Conservation (phyloP, 768 basidiomycete genomes). For the Psilocybe cyanescens region DNA sequence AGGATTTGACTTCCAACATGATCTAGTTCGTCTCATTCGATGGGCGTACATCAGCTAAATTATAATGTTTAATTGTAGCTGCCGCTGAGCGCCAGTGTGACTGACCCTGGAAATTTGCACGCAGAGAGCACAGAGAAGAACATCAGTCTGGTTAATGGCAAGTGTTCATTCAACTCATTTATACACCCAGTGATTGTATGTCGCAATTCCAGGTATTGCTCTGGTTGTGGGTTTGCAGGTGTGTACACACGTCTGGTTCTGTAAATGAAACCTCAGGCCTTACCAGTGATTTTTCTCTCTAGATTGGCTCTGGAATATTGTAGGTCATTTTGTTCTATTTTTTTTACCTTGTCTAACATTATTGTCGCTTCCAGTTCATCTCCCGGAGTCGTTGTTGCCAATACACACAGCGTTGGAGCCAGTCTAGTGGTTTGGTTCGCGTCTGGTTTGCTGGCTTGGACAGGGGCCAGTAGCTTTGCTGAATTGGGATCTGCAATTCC, state of each 20-base stretch:
- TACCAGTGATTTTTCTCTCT: conserved; percentile 1
- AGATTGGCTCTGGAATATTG: conserved; percentile 97
- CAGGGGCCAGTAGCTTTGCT: conserved; percentile 92
- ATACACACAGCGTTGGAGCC: conserved; percentile 88
- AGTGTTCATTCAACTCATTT: conserved; percentile 21
- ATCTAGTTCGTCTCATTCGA: conserved; percentile 41
- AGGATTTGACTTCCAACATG: conserved; percentile 79
- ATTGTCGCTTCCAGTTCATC: conserved; percentile 62
- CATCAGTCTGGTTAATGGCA: conserved; percentile 79
- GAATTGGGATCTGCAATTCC: conserved; percentile 92
- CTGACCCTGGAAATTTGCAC: conserved; percentile 61
- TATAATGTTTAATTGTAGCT: conserved; percentile 35
- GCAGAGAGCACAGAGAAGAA: conserved; percentile 66
- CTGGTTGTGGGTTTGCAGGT: conserved; percentile 85
- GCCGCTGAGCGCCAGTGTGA: conserved; percentile 76
- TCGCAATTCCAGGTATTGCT: conserved; percentile 64
- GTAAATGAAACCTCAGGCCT: neutral
- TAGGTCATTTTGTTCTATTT: conserved; percentile 36
- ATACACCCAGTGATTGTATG: neutral
- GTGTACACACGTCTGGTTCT: conserved; percentile 14
- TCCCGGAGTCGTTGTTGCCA: conserved; percentile 89
- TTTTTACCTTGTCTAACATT: neutral
- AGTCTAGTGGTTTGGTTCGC: conserved; percentile 85
- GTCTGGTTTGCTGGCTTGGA: conserved; percentile 90
- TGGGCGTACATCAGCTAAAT: neutral